These are phyloP conservation scores for Linum trigynum DNA, from an alignment of 345 rosid genomes.

Conservation along the genomic window DNA sequence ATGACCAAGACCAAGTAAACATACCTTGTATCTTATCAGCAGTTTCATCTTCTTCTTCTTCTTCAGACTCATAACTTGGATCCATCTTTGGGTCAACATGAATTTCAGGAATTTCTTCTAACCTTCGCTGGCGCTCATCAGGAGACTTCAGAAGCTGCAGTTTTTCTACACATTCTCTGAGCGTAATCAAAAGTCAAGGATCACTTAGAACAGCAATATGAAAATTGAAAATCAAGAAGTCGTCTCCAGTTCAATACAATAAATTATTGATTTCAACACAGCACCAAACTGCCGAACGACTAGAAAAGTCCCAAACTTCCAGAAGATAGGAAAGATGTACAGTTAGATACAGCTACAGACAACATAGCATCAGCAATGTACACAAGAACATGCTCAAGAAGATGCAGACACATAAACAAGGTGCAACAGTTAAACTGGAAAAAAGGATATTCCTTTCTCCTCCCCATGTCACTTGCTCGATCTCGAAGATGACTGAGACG, in stretches of 20 bases:
- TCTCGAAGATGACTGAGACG: constrained; percentile 92
- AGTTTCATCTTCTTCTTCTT: constrained; percentile 60
- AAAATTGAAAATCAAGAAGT: too few species aligned
- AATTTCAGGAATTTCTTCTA: constrained; percentile 91
- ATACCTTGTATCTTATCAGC: constrained; percentile 69
- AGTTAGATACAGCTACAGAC: neutral
- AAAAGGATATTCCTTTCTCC: constrained; percentile 96
- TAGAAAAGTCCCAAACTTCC: neutral
- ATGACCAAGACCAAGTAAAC: constrained; percentile 5
- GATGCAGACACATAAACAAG: neutral
- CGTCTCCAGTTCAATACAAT: too few species aligned
- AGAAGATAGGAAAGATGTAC: neutral
- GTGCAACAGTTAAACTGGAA: neutral
- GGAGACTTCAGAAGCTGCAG: constrained; percentile 88
- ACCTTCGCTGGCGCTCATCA: constrained; percentile 84
- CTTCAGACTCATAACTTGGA: constrained; percentile 85
- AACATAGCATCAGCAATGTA: neutral
- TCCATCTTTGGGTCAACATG: constrained; percentile 98
- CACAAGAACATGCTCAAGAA: neutral
- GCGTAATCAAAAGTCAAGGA: constrained; percentile 72
- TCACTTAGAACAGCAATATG: neutral
- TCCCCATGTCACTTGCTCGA: constrained; percentile 97
- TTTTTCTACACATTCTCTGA: constrained; percentile 98
- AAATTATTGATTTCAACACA: too few species aligned
- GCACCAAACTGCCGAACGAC: neutral